Evolutionary conservation across 1,139 yeast genomes (phyloP), one percentile per base, ranked within the genome.

Genomic region (Kodamaea ohmeri): DNA sequence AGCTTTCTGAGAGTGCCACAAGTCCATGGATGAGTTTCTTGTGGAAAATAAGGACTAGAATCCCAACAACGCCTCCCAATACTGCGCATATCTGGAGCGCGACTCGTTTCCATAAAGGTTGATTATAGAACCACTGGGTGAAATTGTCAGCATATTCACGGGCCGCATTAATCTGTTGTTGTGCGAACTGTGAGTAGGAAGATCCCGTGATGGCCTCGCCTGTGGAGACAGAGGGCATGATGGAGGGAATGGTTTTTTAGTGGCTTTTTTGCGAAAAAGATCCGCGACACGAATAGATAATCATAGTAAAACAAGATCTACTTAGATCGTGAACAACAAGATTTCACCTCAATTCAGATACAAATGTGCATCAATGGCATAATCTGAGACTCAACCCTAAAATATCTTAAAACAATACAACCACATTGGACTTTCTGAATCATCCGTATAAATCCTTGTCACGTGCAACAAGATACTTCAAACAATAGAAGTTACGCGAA

Each of bases 11-110:
- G 6, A 80, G 53, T 2, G 50, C 48, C 3, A 76, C 73, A 39
- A 80, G 53, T 30, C 63, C 48, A 9, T 62, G 58, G 28, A 81
- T 60, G 30, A 81, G 54, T 20, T 53, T 54, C 12, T 67, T 60
- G 52, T 78, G 83, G 62, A 73, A 78, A 2, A 78, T 56, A 18
- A 78, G 38, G 30, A 66, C 54, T 13, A 67, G 30, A 2, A 71
- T 37, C 2, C 63, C 65, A 1, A 56, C 36, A 3, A 55, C 36
- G 8, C 45, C 16, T 3, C 52, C 55, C 1, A 62, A 22, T 1
- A 52, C 44, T 8, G 39, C 49, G 11, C 41, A 27, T 4, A 43
- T 29, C 26, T 44, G 50, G 9, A 50, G 35, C 9, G 43, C 38
- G 12, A 46, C 34, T 18, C 41, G 44, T 29, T 43, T 43, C 43